Percentiles rank a stretch among this genome's conserved stretches.
Evolutionary conservation across 352 stramenopile genomes (phyloP).

Genomic region (Globisporangium spiculum): DNA sequence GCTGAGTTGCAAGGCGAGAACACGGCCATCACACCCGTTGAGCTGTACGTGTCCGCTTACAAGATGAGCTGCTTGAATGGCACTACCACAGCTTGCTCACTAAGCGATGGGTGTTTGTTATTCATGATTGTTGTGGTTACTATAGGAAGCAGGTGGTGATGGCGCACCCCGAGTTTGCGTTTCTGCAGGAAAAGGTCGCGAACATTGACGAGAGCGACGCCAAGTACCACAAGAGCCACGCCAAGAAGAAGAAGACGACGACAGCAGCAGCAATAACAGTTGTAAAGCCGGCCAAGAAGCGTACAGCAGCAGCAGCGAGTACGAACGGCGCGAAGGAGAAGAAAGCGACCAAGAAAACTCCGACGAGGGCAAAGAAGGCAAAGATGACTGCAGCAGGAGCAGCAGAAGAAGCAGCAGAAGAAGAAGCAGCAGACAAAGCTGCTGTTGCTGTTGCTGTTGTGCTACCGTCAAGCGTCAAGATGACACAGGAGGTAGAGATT

Average conservation of each 20-base stretch:
- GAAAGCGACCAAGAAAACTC: not conserved
- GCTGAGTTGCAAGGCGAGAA: slow-evolving; percentile 15
- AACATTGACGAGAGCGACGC: slow-evolving; percentile 58
- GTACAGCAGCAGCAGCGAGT: slow-evolving; percentile 11
- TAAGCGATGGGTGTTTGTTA: not conserved
- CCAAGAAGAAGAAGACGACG: slow-evolving; percentile 23
- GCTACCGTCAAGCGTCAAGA: not conserved
- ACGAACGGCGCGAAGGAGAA: not conserved
- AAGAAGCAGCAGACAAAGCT: not conserved
- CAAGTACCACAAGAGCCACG: slow-evolving; percentile 47
- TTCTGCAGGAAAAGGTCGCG: slow-evolving; percentile 51
- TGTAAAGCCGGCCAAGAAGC: not conserved
- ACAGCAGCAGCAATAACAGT: not conserved
- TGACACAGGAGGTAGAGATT: slow-evolving; percentile 24
- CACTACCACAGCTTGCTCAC: not conserved
- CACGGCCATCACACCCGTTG: slow-evolving; percentile 44
- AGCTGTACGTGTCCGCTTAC: slow-evolving; percentile 39
- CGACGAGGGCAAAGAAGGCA: slow-evolving; percentile 5
- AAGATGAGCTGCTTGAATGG: not conserved
- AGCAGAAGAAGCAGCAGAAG: not conserved
- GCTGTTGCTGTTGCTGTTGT: not conserved
- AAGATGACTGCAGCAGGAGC: slow-evolving; percentile 7
- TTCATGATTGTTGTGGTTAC: not conserved
- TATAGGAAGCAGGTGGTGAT: slow-evolving; percentile 56
- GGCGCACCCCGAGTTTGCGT: slow-evolving; percentile 37